phyloP scores from a whole-genome alignment of 306 rosid genomes.

The Oemleria cerasiformis region DNA sequence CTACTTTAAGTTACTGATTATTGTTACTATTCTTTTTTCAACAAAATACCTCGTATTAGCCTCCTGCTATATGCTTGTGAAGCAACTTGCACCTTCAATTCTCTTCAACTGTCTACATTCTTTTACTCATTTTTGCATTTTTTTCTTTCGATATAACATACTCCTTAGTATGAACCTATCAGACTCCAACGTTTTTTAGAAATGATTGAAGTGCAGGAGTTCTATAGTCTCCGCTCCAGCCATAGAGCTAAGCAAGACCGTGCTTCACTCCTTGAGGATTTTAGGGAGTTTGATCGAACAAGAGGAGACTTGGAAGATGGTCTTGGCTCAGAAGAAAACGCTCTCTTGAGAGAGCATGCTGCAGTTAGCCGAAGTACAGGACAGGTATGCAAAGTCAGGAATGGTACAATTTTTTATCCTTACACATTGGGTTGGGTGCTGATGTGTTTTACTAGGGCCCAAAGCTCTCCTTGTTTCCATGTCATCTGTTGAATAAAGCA shows the following conservation, averaged over 20 bases:
- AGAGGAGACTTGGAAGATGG: constrained; percentile 88
- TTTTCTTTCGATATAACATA: neutral
- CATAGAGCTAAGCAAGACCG: constrained; percentile 86
- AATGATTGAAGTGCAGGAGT: constrained; percentile 81
- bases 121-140: neutral
- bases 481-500: neutral
- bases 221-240: constrained; percentile 87
- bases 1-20: neutral
- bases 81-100: neutral
- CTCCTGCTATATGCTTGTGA: neutral
- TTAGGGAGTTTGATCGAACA: constrained; percentile 92
- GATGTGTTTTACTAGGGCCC: neutral
- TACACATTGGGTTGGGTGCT: neutral
- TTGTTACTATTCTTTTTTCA: neutral
- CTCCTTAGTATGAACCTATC: constrained; percentile 20
- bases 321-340: constrained; percentile 55
- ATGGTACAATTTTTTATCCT: neutral
- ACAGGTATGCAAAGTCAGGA: constrained; percentile 51
- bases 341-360: constrained; percentile 76
- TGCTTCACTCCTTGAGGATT: constrained; percentile 93
- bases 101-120: neutral
- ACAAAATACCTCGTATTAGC: neutral
- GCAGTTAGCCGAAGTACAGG: constrained; percentile 88
- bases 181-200: constrained; percentile 36
- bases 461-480: neutral